Conservation (phyloP, 2,329 filamentous ascomycete species). For the Trichoderma pleuroti region DNA sequence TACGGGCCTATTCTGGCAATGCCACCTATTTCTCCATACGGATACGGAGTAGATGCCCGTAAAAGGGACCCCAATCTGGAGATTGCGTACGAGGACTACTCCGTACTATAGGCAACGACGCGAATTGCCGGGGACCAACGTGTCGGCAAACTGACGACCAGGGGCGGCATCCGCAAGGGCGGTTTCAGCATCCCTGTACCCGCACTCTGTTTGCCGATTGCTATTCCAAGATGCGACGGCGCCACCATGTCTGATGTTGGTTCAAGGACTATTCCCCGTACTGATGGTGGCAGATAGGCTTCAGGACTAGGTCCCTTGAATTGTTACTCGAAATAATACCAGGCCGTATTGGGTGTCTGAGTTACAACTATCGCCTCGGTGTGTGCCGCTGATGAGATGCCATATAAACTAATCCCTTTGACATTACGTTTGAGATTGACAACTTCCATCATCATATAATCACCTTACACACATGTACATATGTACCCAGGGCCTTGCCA, state of each 20-base stretch:
- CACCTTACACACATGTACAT: neutral
- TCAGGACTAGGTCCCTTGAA: neutral
- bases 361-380: neutral
- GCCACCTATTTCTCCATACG: neutral
- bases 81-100: neutral
- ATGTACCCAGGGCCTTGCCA: neutral
- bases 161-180: neutral
- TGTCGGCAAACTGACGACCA: neutral
- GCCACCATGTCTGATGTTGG: neutral
- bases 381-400: neutral
- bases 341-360: neutral
- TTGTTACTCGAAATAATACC: neutral
- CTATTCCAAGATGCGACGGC: neutral
- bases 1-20: neutral
- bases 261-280: neutral
- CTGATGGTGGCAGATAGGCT: neutral
- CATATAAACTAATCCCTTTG: neutral
- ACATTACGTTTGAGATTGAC: neutral
- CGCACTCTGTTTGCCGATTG: neutral
- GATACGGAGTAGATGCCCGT: neutral
- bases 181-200: constrained; percentile 7
- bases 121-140: neutral
- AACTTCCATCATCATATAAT: neutral
- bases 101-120: neutral
- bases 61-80: neutral